These are phyloP conservation scores for Oryza punctata DNA, from an alignment of 176 grass and related monocot genomes.

Conservation along the genomic window DNA sequence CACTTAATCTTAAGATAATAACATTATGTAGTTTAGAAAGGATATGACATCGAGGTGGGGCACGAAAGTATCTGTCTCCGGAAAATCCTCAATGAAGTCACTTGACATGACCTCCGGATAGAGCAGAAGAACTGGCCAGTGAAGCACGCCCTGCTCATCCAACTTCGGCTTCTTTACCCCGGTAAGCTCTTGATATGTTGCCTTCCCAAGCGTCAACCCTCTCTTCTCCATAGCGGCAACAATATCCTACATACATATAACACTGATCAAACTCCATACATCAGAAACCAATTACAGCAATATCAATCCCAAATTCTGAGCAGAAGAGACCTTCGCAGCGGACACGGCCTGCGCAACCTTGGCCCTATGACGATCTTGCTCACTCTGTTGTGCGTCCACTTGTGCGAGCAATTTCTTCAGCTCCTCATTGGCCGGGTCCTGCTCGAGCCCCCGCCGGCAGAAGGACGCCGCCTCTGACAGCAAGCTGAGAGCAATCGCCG, in stretches of 20 bases:
- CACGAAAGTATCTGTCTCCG: conserved; percentile 65
- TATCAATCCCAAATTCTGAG: neutral
- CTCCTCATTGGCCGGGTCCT: conserved; percentile 70
- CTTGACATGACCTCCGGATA: conserved; percentile 93
- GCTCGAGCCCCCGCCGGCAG: conserved; percentile 71
- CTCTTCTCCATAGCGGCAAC: conserved; percentile 69
- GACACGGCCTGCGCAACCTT: conserved; percentile 57
- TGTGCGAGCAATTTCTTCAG: conserved; percentile 67
- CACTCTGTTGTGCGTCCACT: conserved; percentile 50
- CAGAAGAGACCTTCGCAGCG: conserved; percentile 61
- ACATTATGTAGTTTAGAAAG: conserved; percentile 44
- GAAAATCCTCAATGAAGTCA: conserved; percentile 93
- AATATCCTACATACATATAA: conserved; percentile 54
- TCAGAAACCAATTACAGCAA: neutral
- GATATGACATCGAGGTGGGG: conserved; percentile 87
- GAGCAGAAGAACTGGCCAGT: conserved; percentile 87
- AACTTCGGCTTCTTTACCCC: conserved; percentile 67
- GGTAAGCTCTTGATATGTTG: conserved; percentile 66
- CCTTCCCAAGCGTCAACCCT: conserved; percentile 67
- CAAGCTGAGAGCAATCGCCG: conserved; percentile 67
- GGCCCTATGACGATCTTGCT: conserved; percentile 55
- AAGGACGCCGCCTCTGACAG: conserved; percentile 59
- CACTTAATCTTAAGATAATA: neutral
- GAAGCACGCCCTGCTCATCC: conserved; percentile 70
- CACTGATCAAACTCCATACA: conserved; percentile 1